These are phyloP conservation scores for Talaromyces atroroseus DNA, from an alignment of 2,329 filamentous ascomycete genomes.

Conservation along the genomic window DNA sequence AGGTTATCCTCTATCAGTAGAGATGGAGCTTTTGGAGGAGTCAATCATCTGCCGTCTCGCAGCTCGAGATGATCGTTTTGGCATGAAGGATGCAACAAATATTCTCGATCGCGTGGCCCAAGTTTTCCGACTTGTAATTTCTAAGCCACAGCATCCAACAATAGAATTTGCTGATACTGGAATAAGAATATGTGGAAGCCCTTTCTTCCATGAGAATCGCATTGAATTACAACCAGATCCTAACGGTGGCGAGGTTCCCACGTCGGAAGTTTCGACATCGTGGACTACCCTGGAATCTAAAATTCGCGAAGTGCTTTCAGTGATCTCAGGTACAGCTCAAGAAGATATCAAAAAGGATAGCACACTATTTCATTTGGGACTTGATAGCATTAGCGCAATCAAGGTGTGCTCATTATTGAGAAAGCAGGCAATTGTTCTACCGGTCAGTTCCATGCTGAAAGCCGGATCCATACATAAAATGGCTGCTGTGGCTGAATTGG, in stretches of 20 bases:
- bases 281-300: constrained; percentile 31
- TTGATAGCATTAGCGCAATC: constrained; percentile 89
- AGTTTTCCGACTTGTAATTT: constrained; percentile 54
- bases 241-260: constrained; percentile 1
- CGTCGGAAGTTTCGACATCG: constrained; percentile 5
- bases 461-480: constrained; percentile 63
- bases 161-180: constrained; percentile 49
- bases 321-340: constrained; percentile 56
- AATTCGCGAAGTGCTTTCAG: constrained; percentile 45
- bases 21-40: constrained; percentile 61
- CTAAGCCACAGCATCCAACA: constrained; percentile 44
- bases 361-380: constrained; percentile 75
- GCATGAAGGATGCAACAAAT: constrained; percentile 39
- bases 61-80: constrained; percentile 55
- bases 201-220: constrained; percentile 15
- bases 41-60: constrained; percentile 66
- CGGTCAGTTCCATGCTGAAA: constrained; percentile 65
- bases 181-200: constrained; percentile 62
- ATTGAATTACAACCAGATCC: neutral
- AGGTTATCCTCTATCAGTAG: constrained; percentile 76
- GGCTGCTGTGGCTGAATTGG: constrained; percentile 34
- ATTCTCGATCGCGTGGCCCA: constrained; percentile 58
- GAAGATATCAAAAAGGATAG: constrained; percentile 55
- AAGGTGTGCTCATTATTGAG: constrained; percentile 69
- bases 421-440: constrained; percentile 54